phyloP scores from a whole-genome alignment of 2,329 filamentous ascomycete genomes.

The Sporothrix protearum region DNA sequence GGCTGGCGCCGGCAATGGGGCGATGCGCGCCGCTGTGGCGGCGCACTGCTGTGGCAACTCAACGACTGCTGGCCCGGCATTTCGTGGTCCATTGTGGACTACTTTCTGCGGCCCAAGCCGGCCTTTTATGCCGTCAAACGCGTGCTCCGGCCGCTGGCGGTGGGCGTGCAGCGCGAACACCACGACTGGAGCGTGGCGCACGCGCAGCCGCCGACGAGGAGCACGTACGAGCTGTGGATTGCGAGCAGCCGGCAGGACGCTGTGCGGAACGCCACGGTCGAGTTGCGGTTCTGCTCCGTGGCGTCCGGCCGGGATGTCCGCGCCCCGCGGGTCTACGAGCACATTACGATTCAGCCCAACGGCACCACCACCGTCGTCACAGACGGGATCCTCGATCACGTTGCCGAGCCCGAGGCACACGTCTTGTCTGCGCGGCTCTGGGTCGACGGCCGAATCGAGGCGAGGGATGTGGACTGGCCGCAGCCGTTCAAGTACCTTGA shows the following conservation, averaged over 20 bases:
- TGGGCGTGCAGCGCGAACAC: slow-evolving; percentile 41
- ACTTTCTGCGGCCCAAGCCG: slow-evolving; percentile 72
- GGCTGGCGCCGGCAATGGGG: slow-evolving; percentile 74
- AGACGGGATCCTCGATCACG: background rate
- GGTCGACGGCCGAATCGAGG: slow-evolving; percentile 57
- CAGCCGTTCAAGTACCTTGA: slow-evolving; percentile 68
- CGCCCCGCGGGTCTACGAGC: background rate
- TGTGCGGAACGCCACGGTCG: background rate
- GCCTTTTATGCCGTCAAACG: slow-evolving; percentile 72
- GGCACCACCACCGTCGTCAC: background rate
- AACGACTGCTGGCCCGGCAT: slow-evolving; percentile 87
- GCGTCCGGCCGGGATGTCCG: background rate
- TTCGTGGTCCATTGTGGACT: slow-evolving; percentile 74
- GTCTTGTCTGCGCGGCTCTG: slow-evolving; percentile 44
- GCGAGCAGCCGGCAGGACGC: slow-evolving; percentile 32
- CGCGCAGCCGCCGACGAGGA: background rate
- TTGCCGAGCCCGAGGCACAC: background rate
- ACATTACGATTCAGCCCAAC: background rate
- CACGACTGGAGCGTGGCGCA: slow-evolving; percentile 49
- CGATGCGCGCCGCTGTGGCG: slow-evolving; percentile 66
- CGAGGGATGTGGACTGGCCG: slow-evolving; percentile 64
- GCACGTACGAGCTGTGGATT: background rate
- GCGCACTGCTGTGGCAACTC: slow-evolving; percentile 78
- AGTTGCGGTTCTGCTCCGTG: slow-evolving; percentile 8
- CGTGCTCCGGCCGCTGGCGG: slow-evolving; percentile 47